Evolutionary conservation across 148 eudicot species (phyloP).

Genomic region (Rheum nobile): DNA sequence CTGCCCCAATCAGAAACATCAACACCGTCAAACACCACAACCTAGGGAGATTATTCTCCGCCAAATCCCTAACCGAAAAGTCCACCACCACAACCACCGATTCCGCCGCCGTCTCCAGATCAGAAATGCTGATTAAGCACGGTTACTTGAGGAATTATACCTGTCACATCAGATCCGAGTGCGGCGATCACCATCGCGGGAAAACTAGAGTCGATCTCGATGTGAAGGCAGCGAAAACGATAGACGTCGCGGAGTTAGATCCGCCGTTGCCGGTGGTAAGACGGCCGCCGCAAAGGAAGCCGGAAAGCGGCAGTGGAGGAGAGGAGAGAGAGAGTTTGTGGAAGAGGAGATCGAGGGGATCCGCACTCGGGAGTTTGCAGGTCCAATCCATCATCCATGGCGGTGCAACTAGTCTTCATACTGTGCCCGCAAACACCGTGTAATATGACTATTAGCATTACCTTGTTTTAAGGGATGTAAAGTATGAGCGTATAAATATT

Average conservation of each 20-base stretch:
- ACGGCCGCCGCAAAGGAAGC: constrained; percentile 7
- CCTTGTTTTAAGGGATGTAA: not conserved
- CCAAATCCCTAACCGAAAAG: constrained; percentile 19
- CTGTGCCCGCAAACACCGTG: not conserved
- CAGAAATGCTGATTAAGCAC: not conserved
- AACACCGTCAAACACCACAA: constrained; percentile 20
- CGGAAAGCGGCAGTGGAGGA: constrained; percentile 10
- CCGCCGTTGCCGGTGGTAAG: constrained; percentile 77
- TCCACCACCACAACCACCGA: constrained; percentile 12
- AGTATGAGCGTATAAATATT: too few species aligned
- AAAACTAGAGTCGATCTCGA: not conserved
- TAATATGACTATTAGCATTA: not conserved
- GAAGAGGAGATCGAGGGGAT: constrained; percentile 57
- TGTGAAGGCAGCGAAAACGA: not conserved
- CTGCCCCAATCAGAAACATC: not conserved
- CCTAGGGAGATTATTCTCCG: constrained; percentile 39
- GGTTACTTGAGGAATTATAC: not conserved
- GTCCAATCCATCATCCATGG: constrained; percentile 21
- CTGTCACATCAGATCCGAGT: constrained; percentile 7
- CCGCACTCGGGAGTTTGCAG: constrained; percentile 35
- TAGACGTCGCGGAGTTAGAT: constrained; percentile 46
- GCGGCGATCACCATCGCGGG: not conserved
- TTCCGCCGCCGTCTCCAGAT: not conserved
- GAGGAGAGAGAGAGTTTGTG: constrained; percentile 32
- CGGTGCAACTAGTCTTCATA: not conserved